phyloP scores from a whole-genome alignment of 2,329 filamentous ascomycete species.

The Diaporthe humulicola region DNA sequence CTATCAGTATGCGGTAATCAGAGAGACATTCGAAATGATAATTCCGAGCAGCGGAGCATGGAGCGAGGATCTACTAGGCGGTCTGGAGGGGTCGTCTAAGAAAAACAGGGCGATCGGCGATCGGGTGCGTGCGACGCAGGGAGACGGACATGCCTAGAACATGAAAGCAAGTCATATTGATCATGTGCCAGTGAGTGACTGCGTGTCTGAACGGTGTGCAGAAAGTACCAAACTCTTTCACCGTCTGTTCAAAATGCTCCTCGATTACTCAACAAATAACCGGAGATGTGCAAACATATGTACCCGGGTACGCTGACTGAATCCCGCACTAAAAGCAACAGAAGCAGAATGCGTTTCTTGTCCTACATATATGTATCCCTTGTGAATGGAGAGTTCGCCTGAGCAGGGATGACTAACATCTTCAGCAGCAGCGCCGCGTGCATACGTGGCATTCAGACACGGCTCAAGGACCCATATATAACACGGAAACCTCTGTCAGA shows the following conservation, averaged over 20 bases:
- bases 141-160: neutral
- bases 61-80: slow-evolving; percentile 41
- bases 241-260: neutral
- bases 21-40: slow-evolving; percentile 71
- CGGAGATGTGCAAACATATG: neutral
- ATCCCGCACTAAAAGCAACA: neutral
- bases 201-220: neutral
- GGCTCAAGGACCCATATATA: neutral
- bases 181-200: neutral
- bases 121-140: neutral
- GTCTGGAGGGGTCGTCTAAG: slow-evolving; percentile 40
- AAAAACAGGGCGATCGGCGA: slow-evolving; percentile 26
- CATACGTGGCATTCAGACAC: neutral
- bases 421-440: neutral
- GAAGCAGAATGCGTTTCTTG: neutral
- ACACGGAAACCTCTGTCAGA: accelerated
- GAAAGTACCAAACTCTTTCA: neutral
- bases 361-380: neutral
- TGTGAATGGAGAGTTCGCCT: neutral
- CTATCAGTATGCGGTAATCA: slow-evolving; percentile 69
- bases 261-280: neutral
- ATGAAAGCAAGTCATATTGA: neutral
- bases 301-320: neutral
- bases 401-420: neutral
- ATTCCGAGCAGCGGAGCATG: slow-evolving; percentile 50